phyloP scores from a whole-genome alignment of 805 yeast genomes.

The Ogataea henricii region DNA sequence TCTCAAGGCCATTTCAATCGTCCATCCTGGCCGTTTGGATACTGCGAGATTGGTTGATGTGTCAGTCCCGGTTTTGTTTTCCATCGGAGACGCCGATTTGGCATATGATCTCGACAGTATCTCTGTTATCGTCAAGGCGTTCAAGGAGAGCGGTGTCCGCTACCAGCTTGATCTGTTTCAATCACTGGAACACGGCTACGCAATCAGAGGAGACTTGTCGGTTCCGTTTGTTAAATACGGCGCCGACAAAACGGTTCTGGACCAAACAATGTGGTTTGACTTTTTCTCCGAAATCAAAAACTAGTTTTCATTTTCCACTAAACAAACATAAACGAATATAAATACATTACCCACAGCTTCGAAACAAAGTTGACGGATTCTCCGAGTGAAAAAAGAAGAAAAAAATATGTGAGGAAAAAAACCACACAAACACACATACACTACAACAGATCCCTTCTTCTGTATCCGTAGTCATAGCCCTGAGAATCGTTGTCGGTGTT shows the following conservation, averaged over 20 bases:
- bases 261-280: constrained; percentile 40
- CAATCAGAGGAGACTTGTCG: constrained; percentile 67
- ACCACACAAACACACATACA: background rate
- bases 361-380: background rate
- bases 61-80: constrained; percentile 57
- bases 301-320: background rate
- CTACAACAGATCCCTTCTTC: constrained; percentile 20
- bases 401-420: background rate
- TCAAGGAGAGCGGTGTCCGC: constrained; percentile 52
- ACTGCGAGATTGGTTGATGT: constrained; percentile 61
- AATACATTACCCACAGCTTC: constrained; percentile 1
- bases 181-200: constrained; percentile 70
- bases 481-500: background rate
- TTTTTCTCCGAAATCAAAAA: background rate
- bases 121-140: constrained; percentile 51
- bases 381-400: background rate
- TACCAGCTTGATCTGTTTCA: constrained; percentile 61
- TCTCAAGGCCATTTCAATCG: constrained; percentile 59
- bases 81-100: constrained; percentile 69
- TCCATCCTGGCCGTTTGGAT: constrained; percentile 75
- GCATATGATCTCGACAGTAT: constrained; percentile 64
- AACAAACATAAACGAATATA: constrained; percentile 4
- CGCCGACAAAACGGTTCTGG: constrained; percentile 56
- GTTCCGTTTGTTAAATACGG: constrained; percentile 56
- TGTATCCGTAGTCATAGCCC: constrained; percentile 11